Base-by-base conservation (phyloP, 148 eudicot species). In the Fagopyrum tataricum region DNA sequence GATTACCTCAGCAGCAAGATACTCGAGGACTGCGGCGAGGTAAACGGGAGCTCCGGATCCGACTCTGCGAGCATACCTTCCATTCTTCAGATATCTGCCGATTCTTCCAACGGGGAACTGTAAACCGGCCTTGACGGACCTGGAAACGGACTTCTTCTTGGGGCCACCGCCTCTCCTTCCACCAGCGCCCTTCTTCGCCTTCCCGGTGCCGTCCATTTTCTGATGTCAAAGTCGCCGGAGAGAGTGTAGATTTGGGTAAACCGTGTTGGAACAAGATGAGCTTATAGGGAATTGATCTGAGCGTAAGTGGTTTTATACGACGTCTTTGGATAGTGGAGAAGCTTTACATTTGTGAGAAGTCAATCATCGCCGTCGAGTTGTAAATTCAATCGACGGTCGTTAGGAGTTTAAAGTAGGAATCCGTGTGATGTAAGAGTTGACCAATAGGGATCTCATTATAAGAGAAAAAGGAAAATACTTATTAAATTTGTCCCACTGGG, bases 11-110 rank as follows among this genome's bases (percentile, higher is more conserved):
- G 74, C 74, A 18, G 74, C 64, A 26, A 72, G 64, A 51, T 72
- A 72, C 64, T 72, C 74, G 44, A 72, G 62, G 6, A 72, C 74
- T 9, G 74, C 74, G 23, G 74, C 74, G 44, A 72, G 74, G 40
- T 72, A 72, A 15, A 72, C 64, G 13, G 74, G 74, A 23, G 74
- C 74, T 24, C 74, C 74, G 24, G 74, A 26, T 3, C 74, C 74
- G 62, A 72, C 74, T 49, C 74, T 26, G 26, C 17, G 42, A 18
- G 74, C 64, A 17, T 72, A 72, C 59, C 74, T 49, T 17, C 74
- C 74, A 0, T 72, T 72, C 64, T 72, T 72, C 43, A 72, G 17
- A 39, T 23, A 72, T 23, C 74, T 15, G 0, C 74, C 74, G 74
- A 52, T 49, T 18, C 74, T 49, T 15, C 74, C 74, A 8, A 70